Evolutionary conservation across 805 yeast species (phyloP).

Genomic region (Saccharomycodes ludwigii): DNA sequence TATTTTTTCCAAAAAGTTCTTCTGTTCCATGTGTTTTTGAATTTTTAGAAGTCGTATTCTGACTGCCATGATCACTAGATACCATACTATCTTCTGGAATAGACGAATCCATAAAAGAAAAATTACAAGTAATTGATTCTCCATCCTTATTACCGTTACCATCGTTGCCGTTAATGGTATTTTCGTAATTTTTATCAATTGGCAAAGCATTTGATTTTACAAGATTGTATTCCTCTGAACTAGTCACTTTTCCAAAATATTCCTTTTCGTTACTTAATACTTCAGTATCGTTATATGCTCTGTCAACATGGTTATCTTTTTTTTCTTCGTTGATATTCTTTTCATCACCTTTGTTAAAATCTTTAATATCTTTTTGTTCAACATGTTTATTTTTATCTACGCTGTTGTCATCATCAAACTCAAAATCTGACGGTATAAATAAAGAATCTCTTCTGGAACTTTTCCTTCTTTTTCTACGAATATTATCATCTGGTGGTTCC

Average conservation of each 20-base stretch:
- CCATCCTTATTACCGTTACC: constrained; percentile 15
- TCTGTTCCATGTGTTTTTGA: too few relatives aligned
- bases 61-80: too few relatives aligned
- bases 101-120: too few relatives aligned
- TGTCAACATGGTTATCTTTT: constrained; percentile 3
- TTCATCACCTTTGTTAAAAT: not conserved
- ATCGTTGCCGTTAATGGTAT: constrained; percentile 2
- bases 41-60: too few relatives aligned
- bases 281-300: constrained; percentile 4
- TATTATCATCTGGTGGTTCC: constrained; percentile 12
- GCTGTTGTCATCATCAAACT: constrained; percentile 14
- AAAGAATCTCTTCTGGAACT: constrained; percentile 31
- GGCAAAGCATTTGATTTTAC: constrained; percentile 10
- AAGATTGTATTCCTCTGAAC: constrained; percentile 14
- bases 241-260: constrained; percentile 12
- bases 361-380: constrained; percentile 3
- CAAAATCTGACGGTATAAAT: constrained; percentile 23
- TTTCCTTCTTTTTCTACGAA: constrained; percentile 24
- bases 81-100: too few relatives aligned
- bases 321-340: constrained; percentile 3
- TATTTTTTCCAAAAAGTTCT: too few relatives aligned
- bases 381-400: constrained; percentile 9
- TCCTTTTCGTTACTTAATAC: too few relatives aligned
- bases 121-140: too few relatives aligned
- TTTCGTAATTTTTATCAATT: not conserved